phyloP scores from a whole-genome alignment of 495 filamentous ascomycete species.

The Penicillium desertorum region DNA sequence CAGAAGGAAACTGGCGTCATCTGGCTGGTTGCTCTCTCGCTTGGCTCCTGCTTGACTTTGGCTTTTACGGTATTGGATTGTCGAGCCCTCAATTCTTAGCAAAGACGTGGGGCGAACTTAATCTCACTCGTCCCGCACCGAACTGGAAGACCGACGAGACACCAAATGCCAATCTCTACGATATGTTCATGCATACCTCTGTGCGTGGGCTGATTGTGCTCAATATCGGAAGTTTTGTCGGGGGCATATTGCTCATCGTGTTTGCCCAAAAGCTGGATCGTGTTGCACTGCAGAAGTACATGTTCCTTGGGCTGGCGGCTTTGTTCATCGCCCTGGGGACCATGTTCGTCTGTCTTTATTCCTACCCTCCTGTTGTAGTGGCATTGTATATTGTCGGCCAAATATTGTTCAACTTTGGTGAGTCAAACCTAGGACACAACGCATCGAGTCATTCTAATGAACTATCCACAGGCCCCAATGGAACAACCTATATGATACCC shows the following conservation, averaged over 20 bases:
- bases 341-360: conserved; percentile 46
- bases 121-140: conserved; percentile 32
- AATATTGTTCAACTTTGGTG: conserved; percentile 64
- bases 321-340: conserved; percentile 51
- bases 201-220: conserved; percentile 42
- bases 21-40: conserved; percentile 48
- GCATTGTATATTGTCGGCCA: conserved; percentile 59
- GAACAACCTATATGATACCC: conserved; percentile 61
- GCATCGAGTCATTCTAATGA: conserved; percentile 12
- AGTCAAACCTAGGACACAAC: not conserved
- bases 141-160: conserved; percentile 40
- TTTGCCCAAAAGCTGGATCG: conserved; percentile 49
- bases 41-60: conserved; percentile 57
- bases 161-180: conserved; percentile 35
- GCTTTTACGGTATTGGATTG: conserved; percentile 57
- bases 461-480: conserved; percentile 50
- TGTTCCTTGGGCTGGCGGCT: conserved; percentile 47
- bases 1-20: conserved; percentile 52
- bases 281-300: conserved; percentile 47
- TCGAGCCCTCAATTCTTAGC: conserved; percentile 45
- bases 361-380: conserved; percentile 47
- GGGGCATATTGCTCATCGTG: conserved; percentile 45
- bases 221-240: conserved; percentile 49
- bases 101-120: conserved; percentile 44
- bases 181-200: conserved; percentile 43